Conservation (phyloP, 129 eudicot genomes). For the Logfia minima region DNA sequence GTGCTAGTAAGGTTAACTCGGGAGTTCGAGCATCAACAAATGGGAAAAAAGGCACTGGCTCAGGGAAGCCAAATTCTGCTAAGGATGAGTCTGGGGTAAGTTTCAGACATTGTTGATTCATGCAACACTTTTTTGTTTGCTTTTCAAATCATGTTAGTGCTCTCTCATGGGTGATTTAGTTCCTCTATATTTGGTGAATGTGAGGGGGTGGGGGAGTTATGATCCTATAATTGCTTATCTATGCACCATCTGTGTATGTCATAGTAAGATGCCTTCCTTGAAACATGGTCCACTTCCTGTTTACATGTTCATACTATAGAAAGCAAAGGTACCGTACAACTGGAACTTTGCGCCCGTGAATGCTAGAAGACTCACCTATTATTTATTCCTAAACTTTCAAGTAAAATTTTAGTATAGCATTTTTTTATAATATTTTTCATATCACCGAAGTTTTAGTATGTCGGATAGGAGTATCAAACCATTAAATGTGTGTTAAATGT, state of each 20-base stretch:
- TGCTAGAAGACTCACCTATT: not conserved
- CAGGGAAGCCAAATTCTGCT: slow-evolving; percentile 44
- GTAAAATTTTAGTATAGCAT: not conserved
- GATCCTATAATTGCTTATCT: not conserved
- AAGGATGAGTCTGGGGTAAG: slow-evolving; percentile 74
- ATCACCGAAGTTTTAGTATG: not conserved
- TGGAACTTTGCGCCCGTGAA: not conserved
- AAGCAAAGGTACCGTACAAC: not conserved
- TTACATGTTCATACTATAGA: not conserved
- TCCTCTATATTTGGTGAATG: not conserved
- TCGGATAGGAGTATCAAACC: not conserved
- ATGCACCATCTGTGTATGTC: not conserved
- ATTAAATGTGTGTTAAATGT: not conserved
- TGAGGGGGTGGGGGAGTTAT: not conserved
- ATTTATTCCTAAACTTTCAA: not conserved
- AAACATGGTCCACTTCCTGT: too few relatives aligned
- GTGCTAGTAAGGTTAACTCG: slow-evolving; percentile 55
- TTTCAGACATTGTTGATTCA: slow-evolving; percentile 4
- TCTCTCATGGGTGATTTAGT: not conserved
- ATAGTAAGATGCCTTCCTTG: too few relatives aligned
- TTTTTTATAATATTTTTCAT: not conserved
- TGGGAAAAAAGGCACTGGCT: slow-evolving; percentile 70
- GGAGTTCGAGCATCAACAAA: slow-evolving; percentile 72
- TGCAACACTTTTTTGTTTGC: not conserved
- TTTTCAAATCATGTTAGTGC: slow-evolving; percentile 15